These are phyloP conservation scores for Fusarium ambrosium DNA, from an alignment of 2,329 filamentous ascomycete genomes.

Conservation along the genomic window DNA sequence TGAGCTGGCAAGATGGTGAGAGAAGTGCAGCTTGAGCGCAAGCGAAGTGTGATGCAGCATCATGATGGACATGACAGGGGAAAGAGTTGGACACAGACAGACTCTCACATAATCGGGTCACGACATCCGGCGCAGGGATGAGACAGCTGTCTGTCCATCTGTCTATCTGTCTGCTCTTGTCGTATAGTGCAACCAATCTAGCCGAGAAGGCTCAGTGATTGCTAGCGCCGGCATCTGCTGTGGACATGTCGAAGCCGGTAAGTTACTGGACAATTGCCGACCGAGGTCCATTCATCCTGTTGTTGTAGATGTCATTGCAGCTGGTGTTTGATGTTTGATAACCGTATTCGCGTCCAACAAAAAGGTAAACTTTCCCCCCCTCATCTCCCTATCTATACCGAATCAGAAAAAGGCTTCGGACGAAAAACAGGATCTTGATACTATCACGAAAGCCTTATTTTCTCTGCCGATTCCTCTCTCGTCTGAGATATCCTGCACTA, in stretches of 20 bases:
- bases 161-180: not conserved
- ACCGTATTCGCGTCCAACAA: not conserved
- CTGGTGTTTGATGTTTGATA: not conserved
- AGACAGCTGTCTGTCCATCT: not conserved
- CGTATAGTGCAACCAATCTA: not conserved
- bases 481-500: not conserved
- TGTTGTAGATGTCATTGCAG: not conserved
- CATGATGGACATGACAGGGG: not conserved
- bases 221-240: constrained; percentile 1
- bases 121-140: not conserved
- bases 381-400: not conserved
- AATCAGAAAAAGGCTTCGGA: not conserved
- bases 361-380: not conserved
- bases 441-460: not conserved
- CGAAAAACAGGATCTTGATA: not conserved
- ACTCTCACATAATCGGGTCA: constrained; percentile 28
- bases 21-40: not conserved
- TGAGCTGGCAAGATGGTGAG: constrained; percentile 30
- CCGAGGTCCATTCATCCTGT: not conserved
- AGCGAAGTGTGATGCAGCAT: not conserved
- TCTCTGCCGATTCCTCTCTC: not conserved
- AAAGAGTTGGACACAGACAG: not conserved
- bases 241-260: not conserved
- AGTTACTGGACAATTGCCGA: constrained; percentile 2
- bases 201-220: not conserved